Conservation (phyloP, 352 stramenopile species). For the Globisporangium spiculum region DNA sequence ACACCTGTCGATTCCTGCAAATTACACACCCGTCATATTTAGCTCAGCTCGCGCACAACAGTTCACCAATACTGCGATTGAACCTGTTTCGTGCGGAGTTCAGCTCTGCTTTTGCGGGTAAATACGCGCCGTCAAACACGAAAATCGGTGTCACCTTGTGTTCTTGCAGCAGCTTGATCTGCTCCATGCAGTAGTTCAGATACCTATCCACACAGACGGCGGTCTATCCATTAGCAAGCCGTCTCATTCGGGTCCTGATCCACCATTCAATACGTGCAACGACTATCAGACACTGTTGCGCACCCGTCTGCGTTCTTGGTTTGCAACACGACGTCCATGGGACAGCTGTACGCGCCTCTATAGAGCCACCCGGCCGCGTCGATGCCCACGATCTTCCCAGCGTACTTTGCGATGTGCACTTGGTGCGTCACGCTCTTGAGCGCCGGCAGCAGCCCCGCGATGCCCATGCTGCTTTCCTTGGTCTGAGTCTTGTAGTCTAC, state of each 20-base stretch:
- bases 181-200: constrained; percentile 85
- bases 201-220: constrained; percentile 36
- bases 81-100: constrained; percentile 52
- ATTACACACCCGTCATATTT: neutral
- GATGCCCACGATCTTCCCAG: constrained; percentile 67
- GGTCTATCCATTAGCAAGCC: neutral
- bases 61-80: neutral
- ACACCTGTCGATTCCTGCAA: constrained; percentile 35
- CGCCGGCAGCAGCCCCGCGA: constrained; percentile 52
- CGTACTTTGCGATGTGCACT: constrained; percentile 77
- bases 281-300: constrained; percentile 1
- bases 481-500: neutral
- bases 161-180: constrained; percentile 84
- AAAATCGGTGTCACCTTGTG: constrained; percentile 86
- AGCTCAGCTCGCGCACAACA: neutral
- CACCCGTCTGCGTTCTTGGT: constrained; percentile 47
- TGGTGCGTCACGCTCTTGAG: constrained; percentile 75
- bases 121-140: constrained; percentile 92
- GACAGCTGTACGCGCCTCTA: constrained; percentile 87
- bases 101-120: constrained; percentile 85
- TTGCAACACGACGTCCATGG: constrained; percentile 72
- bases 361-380: constrained; percentile 86
- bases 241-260: too few species aligned
- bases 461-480: constrained; percentile 46
- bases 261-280: neutral